Base-by-base conservation (phyloP, 768 basidiomycete species). In the Tephrocybe sp. region DNA sequence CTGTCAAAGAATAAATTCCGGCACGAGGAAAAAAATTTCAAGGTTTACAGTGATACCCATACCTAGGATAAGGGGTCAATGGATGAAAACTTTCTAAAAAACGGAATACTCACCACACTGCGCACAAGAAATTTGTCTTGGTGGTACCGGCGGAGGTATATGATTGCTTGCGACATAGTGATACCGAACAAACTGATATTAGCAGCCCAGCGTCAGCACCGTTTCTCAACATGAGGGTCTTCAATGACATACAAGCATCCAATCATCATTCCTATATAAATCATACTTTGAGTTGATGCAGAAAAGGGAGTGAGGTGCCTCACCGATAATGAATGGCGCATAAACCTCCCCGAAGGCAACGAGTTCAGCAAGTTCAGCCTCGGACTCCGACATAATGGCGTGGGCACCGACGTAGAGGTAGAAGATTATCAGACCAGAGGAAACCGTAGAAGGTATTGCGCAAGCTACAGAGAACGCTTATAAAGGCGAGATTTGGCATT, bases 211-310 rank as follows among this genome's bases (percentile, higher is more conserved):
- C 14, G 17, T 44, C 17, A 38, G 26, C 12, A 3, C 9, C 30
- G 4, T 30, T 18, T 15, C 2, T 20, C 14, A 1, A 38, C 3
- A 23, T 7, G 4, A 32, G 18, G 21, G 28, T 7, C 3, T 18
- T 15, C 14, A 30, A 36, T 14, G 15, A 39, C 53, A 3, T 25
- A 54, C 53, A 54, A 54, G 26, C 53, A 54, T 21, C 53, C 53
- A 33, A 54, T 54, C 53, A 54, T 54, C 53, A 54, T 54, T 7
- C 53, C 53, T 54, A n/a, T n/a, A 3, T n/a, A 15, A 41, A 18
- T 10, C 17, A 24, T 3, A 18, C 1, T 30, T 30, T 30, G 5
- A 30, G 28, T 30, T 11, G 8, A 36, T 4, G n/a, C n/a, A n/a
- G n/a, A n/a, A n/a, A n/a, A n/a, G 1, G 17, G 3, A 18, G 15